These are phyloP conservation scores for Candida tibetensis DNA, from an alignment of 805 yeast species.

Conservation along the genomic window DNA sequence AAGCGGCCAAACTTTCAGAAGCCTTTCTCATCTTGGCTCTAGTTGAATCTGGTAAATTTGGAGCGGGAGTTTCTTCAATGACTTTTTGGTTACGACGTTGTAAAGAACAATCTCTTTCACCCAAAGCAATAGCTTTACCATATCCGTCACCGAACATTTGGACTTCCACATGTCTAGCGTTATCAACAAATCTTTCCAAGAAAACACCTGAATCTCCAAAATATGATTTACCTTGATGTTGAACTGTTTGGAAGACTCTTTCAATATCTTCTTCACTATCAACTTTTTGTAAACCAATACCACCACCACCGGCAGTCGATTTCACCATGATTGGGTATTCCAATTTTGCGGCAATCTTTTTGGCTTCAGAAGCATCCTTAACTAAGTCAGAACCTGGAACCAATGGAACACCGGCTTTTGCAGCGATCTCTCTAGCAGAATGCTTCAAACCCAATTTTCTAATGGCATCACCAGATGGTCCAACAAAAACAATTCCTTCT, in stretches of 20 bases:
- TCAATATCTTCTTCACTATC: conserved; percentile 78
- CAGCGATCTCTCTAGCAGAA: conserved; percentile 93
- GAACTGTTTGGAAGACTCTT: conserved; percentile 83
- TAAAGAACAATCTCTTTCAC: conserved; percentile 96
- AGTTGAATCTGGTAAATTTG: conserved; percentile 80
- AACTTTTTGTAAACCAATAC: conserved; percentile 94
- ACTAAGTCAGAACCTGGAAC: conserved; percentile 97
- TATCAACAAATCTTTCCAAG: conserved; percentile 89
- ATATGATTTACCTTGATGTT: conserved; percentile 89
- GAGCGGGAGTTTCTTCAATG: conserved; percentile 98
- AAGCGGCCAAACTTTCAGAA: conserved; percentile 76
- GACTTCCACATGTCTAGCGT: conserved; percentile 94
- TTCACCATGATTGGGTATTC: conserved; percentile 94
- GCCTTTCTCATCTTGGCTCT: conserved; percentile 74
- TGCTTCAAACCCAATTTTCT: conserved; percentile 90
- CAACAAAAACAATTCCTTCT: conserved; percentile 88
- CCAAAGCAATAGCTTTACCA: conserved; percentile 90
- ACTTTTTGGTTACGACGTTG: conserved; percentile 97
- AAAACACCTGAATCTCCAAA: conserved; percentile 96
- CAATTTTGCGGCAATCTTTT: conserved; percentile 65
- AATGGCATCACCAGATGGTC: conserved; percentile 95
- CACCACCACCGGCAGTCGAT: conserved; percentile 99
- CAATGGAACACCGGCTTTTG: conserved; percentile 86
- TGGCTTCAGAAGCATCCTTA: conserved; percentile 68
- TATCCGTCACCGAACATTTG: conserved; percentile 96